These are phyloP conservation scores for Flaveria bidentis DNA, from an alignment of 129 eudicot species.

Conservation along the genomic window DNA sequence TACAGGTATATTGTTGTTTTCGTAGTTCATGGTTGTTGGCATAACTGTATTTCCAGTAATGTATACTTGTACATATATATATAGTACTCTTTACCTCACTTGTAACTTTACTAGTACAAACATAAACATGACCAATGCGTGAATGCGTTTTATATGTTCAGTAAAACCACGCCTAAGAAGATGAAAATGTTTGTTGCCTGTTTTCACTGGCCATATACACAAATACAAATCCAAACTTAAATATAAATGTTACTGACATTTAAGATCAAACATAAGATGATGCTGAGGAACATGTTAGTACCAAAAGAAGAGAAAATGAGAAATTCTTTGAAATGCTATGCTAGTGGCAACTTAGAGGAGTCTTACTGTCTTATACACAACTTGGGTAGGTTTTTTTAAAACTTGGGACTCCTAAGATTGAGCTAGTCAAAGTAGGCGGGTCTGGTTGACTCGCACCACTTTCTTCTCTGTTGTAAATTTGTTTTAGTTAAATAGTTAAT, in stretches of 20 bases:
- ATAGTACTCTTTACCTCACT: neutral
- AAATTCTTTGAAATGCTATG: neutral
- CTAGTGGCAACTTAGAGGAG: neutral
- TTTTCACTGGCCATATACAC: neutral
- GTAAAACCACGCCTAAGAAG: neutral
- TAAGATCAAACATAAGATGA: neutral
- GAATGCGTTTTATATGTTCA: neutral
- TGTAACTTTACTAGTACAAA: neutral
- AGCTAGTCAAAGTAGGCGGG: neutral
- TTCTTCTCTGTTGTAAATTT: neutral
- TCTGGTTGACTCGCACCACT: neutral
- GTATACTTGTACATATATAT: neutral
- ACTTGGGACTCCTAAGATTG: neutral
- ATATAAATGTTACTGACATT: neutral
- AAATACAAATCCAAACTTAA: neutral
- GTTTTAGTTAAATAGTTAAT: neutral
- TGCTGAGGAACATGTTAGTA: neutral
- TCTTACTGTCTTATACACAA: neutral
- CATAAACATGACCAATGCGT: neutral
- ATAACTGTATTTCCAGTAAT: neutral
- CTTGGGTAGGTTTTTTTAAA: neutral
- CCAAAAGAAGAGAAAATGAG: neutral
- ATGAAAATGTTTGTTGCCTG: neutral
- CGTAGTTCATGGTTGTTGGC: neutral
- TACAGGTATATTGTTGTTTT: constrained; percentile 29